phyloP scores from a whole-genome alignment of 257 asterid genomes.

The Hygrophila difformis region DNA sequence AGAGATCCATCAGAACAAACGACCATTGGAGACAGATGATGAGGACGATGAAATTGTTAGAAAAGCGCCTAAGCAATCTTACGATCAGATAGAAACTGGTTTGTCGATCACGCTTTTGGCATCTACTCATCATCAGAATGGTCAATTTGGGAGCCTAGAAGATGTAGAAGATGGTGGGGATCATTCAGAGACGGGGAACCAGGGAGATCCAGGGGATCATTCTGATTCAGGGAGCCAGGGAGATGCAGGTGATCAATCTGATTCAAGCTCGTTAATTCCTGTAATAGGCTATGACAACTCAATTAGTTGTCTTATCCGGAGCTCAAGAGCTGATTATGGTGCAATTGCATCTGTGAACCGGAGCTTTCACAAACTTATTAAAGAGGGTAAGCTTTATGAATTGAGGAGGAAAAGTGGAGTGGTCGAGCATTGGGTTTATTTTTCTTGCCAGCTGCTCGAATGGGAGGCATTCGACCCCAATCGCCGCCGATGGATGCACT shows the following conservation, averaged over 20 bases:
- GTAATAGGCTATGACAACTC: constrained; percentile 83
- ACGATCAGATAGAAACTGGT: constrained; percentile 23
- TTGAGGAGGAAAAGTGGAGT: constrained; percentile 51
- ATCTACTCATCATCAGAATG: too few species aligned
- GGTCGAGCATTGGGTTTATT: constrained; percentile 93
- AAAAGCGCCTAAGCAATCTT: constrained; percentile 27
- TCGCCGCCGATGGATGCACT: constrained; percentile 82
- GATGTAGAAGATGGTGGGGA: too few species aligned
- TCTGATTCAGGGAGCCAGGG: constrained; percentile 27
- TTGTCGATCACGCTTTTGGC: too few species aligned
- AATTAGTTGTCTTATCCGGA: constrained; percentile 55
- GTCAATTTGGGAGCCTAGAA: too few species aligned
- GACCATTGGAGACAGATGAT: constrained; percentile 30
- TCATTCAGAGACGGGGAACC: constrained; percentile 18
- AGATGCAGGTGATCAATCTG: constrained; percentile 38
- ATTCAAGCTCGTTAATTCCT: constrained; percentile 54
- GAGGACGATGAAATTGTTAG: constrained; percentile 26
- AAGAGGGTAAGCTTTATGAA: constrained; percentile 63
- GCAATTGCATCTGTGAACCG: constrained; percentile 61
- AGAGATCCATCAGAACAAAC: constrained; percentile 35
- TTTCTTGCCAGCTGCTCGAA: constrained; percentile 85
- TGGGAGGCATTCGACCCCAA: constrained; percentile 96
- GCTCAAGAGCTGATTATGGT: constrained; percentile 89
- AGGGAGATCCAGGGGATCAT: constrained; percentile 29
- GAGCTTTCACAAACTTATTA: constrained; percentile 60